A percentile compares a stretch with the other conserved stretches of the same genome.
Evolutionary conservation across 2,329 filamentous ascomycete genomes (phyloP).

Genomic region (Epichloe amarillans): DNA sequence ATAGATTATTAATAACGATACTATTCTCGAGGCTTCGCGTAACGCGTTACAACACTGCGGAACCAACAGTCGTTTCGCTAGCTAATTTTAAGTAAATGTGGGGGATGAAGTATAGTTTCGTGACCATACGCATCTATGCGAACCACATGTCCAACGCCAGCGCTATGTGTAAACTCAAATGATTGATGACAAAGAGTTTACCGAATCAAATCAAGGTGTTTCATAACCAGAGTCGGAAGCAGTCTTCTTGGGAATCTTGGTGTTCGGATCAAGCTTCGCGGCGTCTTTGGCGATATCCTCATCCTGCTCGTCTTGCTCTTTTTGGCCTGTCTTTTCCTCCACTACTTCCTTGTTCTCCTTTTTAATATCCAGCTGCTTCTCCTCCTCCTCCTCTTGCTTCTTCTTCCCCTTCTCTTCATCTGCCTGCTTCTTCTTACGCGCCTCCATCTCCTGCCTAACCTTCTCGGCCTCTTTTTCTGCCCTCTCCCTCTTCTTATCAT

Average conservation of each 20-base stretch:
- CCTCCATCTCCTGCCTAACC: background rate
- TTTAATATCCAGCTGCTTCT: slow-evolving; percentile 2
- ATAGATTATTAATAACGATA: no score
- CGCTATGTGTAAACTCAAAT: background rate
- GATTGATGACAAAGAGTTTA: no score
- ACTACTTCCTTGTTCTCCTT: background rate
- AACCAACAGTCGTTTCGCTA: no score
- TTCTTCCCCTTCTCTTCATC: background rate
- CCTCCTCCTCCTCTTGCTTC: background rate
- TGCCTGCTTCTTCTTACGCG: background rate
- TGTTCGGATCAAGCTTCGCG: background rate
- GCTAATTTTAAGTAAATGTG: no score
- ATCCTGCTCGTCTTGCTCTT: slow-evolving; percentile 3
- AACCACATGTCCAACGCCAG: background rate
- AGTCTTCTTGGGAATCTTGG: slow-evolving; percentile 12
- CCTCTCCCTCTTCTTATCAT: slow-evolving; percentile 34
- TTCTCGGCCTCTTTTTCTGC: slow-evolving; percentile 16
- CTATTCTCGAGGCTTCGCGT: no score
- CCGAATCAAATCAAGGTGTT: slow-evolving; percentile 10
- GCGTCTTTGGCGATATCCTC: background rate
- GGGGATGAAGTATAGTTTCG: background rate
- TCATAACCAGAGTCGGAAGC: slow-evolving; percentile 22
- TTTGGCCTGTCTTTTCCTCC: background rate
- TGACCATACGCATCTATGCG: background rate
- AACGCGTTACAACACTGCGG: no score